Conservation (phyloP, 140 eudicot genomes). For the Senecio squalidus region DNA sequence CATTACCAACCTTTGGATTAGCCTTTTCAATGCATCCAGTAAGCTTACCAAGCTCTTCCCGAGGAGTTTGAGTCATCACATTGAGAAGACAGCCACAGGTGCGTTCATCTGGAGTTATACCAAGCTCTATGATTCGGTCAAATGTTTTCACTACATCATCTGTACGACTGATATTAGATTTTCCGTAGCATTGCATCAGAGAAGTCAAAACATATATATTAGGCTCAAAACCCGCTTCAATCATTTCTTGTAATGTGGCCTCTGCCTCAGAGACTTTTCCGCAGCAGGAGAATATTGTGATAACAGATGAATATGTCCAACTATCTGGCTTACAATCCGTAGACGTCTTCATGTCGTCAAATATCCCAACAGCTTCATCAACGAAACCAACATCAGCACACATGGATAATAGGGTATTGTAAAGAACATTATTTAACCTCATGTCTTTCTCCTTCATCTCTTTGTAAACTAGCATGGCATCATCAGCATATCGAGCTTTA, state of each 20-base stretch:
- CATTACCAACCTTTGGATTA: conserved; percentile 44
- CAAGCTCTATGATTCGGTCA: conserved; percentile 37
- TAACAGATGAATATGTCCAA: conserved; percentile 57
- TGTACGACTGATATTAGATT: conserved; percentile 41
- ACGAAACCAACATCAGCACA: conserved; percentile 60
- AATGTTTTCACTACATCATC: conserved; percentile 63
- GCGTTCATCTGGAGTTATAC: conserved; percentile 57
- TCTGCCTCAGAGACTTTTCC: conserved; percentile 62
- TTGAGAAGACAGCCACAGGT: conserved; percentile 58
- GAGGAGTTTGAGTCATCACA: conserved; percentile 53
- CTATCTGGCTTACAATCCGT: conserved; percentile 53
- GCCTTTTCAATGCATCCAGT: conserved; percentile 53
- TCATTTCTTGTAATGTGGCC: conserved; percentile 48
- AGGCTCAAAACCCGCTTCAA: conserved; percentile 59
- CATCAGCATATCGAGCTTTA: conserved; percentile 57
- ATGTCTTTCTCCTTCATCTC: conserved; percentile 67
- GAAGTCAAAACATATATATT: conserved; percentile 56
- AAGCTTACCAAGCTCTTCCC: conserved; percentile 45
- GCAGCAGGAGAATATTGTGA: conserved; percentile 50
- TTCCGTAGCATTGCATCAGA: conserved; percentile 70
- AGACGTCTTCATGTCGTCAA: conserved; percentile 53
- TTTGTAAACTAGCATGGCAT: conserved; percentile 55
- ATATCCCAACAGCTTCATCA: conserved; percentile 55
- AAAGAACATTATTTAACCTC: conserved; percentile 40
- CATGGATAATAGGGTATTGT: conserved; percentile 60